These are phyloP conservation scores for Coemansia sp. DNA, from an alignment of 192 early-diverging fungal genomes.

Conservation along the genomic window DNA sequence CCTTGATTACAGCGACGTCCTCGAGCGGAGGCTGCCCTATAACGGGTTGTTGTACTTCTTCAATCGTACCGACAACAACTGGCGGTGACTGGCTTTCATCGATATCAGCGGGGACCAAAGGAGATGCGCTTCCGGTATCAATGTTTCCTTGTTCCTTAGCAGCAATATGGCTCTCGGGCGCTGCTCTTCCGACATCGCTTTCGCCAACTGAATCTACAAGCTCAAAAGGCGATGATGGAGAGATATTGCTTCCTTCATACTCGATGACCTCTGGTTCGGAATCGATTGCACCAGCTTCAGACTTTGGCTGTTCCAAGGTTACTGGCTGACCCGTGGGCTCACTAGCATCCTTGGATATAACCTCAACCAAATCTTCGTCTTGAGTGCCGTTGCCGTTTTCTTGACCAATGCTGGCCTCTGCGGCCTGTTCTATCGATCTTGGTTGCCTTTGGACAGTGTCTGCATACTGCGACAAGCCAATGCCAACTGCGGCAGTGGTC, in stretches of 20 bases:
- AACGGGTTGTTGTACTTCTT: conserved; percentile 8
- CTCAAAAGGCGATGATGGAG: conserved; percentile 23
- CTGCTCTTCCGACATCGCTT: background rate
- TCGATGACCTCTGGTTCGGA: conserved; percentile 23
- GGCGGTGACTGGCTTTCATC: conserved; percentile 23
- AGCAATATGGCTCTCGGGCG: conserved; percentile 3
- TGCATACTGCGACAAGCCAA: background rate
- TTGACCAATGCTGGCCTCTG: background rate
- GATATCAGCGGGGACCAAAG: conserved; percentile 9
- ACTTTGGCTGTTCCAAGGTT: background rate
- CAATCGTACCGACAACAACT: conserved; percentile 44
- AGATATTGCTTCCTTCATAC: conserved; percentile 12
- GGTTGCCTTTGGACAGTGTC: background rate
- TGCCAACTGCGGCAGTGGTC: background rate
- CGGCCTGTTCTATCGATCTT: background rate
- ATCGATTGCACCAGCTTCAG: conserved; percentile 3
- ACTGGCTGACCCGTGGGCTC: background rate
- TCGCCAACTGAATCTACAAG: conserved; percentile 12
- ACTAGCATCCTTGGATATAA: background rate
- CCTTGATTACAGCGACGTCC: conserved; percentile 1
- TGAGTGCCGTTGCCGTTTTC: too few relatives aligned
- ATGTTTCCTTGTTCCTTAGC: background rate
- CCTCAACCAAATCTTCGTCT: conserved; percentile 7
- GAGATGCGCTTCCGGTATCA: conserved; percentile 6
- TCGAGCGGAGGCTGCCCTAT: background rate